Conservation (phyloP, 2,329 filamentous ascomycete genomes). For the Elsinoe arachidis region DNA sequence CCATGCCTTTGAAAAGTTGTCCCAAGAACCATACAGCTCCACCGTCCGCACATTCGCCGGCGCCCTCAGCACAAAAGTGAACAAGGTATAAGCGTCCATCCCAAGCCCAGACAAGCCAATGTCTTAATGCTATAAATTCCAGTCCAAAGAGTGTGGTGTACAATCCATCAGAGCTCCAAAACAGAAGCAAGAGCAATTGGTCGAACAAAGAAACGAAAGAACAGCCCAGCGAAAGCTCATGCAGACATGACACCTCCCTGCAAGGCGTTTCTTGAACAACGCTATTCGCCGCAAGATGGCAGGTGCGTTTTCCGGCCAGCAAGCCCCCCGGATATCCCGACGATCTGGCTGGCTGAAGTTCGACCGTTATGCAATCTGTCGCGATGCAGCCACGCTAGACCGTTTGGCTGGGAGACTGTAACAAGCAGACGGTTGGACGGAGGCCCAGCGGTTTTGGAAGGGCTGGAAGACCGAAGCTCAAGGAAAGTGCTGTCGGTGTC, state of each 20-base stretch:
- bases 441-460: neutral
- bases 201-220: neutral
- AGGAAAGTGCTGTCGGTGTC: neutral
- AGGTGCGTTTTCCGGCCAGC: neutral
- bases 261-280: slow-evolving; percentile 9
- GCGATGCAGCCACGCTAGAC: slow-evolving; percentile 9
- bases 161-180: neutral
- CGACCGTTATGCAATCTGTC: slow-evolving; percentile 6
- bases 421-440: neutral
- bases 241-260: slow-evolving; percentile 4
- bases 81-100: slow-evolving; percentile 30
- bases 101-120: neutral
- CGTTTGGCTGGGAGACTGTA: slow-evolving; percentile 7
- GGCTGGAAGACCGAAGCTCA: neutral
- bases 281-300: neutral
- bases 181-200: neutral
- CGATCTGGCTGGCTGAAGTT: slow-evolving; percentile 4
- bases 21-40: slow-evolving; percentile 84
- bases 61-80: slow-evolving; percentile 31
- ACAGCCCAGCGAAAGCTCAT: neutral
- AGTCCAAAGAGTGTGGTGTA: neutral
- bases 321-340: neutral
- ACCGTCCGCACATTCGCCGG: slow-evolving; percentile 56
- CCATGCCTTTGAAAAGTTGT: slow-evolving; percentile 77
- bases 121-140: neutral